These are phyloP conservation scores for Cucumis hystrix DNA, from an alignment of 306 rosid genomes.

Conservation along the genomic window DNA sequence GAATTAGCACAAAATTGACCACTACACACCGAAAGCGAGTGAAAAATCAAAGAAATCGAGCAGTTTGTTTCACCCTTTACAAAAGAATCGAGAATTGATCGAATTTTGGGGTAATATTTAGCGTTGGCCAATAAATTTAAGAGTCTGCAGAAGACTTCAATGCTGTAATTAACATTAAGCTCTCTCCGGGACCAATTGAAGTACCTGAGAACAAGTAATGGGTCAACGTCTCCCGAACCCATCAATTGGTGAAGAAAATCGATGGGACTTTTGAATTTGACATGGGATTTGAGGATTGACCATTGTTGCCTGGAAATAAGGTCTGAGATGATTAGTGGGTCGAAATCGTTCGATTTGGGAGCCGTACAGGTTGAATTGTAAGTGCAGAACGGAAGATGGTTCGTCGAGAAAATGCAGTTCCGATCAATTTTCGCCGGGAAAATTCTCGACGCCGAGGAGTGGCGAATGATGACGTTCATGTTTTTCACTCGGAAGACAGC, in stretches of 20 bases:
- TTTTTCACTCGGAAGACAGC: background rate
- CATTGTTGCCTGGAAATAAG: slow-evolving; percentile 61
- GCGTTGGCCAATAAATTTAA: slow-evolving; percentile 36
- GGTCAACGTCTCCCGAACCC: slow-evolving; percentile 28
- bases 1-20: slow-evolving; percentile 23
- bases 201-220: slow-evolving; percentile 48
- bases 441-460: background rate
- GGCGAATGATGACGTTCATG: background rate
- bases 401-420: background rate
- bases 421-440: background rate
- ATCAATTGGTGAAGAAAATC: slow-evolving; percentile 37
- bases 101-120: slow-evolving; percentile 37
- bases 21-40: slow-evolving; percentile 22
- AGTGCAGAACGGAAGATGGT: slow-evolving; percentile 1
- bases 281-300: slow-evolving; percentile 48
- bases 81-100: slow-evolving; percentile 41
- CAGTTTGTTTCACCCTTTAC: slow-evolving; percentile 29
- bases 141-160: slow-evolving; percentile 39
- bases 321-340: slow-evolving; percentile 24
- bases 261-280: slow-evolving; percentile 22
- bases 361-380: slow-evolving; percentile 2
- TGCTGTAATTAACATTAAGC: slow-evolving; percentile 23
- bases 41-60: slow-evolving; percentile 41
- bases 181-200: slow-evolving; percentile 55
- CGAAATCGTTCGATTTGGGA: slow-evolving; percentile 13